phyloP scores from a whole-genome alignment of 345 rosid genomes.

The Draba incana region DNA sequence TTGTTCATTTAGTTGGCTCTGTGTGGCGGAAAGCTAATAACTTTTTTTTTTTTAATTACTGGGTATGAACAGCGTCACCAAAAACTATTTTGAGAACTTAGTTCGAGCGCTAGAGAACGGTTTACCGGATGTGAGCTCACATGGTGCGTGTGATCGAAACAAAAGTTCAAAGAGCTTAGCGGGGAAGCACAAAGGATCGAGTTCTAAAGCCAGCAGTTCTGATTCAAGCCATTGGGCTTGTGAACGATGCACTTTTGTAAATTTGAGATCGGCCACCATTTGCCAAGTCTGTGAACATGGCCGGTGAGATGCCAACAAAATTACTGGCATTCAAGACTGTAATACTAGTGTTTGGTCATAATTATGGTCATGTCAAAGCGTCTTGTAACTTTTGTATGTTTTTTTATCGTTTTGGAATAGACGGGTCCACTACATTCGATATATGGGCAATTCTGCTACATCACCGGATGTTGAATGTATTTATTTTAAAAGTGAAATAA shows the following conservation, averaged over 20 bases:
- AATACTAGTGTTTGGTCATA: slow-evolving; percentile 26
- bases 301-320: slow-evolving; percentile 32
- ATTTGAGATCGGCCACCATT: slow-evolving; percentile 52
- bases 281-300: slow-evolving; percentile 76
- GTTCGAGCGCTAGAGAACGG: slow-evolving; percentile 86
- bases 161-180: slow-evolving; percentile 55
- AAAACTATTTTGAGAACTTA: slow-evolving; percentile 82
- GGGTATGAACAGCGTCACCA: slow-evolving; percentile 61
- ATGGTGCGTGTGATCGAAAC: slow-evolving; percentile 56
- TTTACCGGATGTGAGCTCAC: slow-evolving; percentile 70
- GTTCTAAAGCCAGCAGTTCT: slow-evolving; percentile 53
- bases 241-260: slow-evolving; percentile 72
- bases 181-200: slow-evolving; percentile 61
- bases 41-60: neutral
- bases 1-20: neutral
- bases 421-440: neutral
- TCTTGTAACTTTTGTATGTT: slow-evolving; percentile 23
- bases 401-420: neutral
- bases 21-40: neutral
- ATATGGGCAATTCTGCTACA: neutral
- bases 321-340: slow-evolving; percentile 11
- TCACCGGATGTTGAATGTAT: too few species aligned
- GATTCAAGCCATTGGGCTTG: slow-evolving; percentile 76
- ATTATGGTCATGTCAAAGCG: slow-evolving; percentile 17
- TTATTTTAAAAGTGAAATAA: too few species aligned